A percentile compares a stretch with the other conserved stretches of the same genome.
phyloP scores from a whole-genome alignment of 768 basidiomycete species.

The Mycena capillaripes region DNA sequence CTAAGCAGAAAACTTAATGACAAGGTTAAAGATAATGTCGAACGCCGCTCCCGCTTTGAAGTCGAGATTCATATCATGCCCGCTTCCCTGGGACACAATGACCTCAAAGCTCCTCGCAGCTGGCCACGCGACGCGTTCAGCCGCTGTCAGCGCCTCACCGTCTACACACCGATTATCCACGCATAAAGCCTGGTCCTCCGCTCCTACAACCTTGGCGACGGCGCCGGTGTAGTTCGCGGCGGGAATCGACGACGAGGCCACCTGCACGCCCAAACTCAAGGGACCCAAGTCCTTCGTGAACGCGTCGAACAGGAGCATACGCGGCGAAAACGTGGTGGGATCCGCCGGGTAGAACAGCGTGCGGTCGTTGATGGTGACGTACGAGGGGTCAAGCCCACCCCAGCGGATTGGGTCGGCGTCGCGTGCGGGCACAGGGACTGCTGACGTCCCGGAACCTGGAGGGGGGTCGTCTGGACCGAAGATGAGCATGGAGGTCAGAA shows the following conservation, averaged over 20 bases:
- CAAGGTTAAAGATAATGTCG: neutral
- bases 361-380: neutral
- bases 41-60: constrained; percentile 6
- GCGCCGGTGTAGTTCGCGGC: neutral
- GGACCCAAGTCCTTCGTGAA: constrained; percentile 1
- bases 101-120: constrained; percentile 6
- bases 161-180: neutral
- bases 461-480: neutral
- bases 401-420: constrained; percentile 10
- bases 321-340: neutral
- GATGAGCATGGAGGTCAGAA: neutral
- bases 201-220: neutral
- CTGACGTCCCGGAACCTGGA: neutral
- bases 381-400: constrained; percentile 2
- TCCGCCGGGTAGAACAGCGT: constrained; percentile 1
- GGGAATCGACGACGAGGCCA: neutral
- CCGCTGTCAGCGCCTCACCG: constrained; percentile 1
- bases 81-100: too few relatives aligned
- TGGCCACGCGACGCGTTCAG: constrained; percentile 5
- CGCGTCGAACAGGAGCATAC: neutral
- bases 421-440: neutral
- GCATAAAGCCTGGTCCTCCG: constrained; percentile 5
- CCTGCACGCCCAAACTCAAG: neutral
- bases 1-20: neutral
- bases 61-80: constrained; percentile 18